Base-by-base conservation (phyloP, 306 rosid species). In the Quercus variabilis region DNA sequence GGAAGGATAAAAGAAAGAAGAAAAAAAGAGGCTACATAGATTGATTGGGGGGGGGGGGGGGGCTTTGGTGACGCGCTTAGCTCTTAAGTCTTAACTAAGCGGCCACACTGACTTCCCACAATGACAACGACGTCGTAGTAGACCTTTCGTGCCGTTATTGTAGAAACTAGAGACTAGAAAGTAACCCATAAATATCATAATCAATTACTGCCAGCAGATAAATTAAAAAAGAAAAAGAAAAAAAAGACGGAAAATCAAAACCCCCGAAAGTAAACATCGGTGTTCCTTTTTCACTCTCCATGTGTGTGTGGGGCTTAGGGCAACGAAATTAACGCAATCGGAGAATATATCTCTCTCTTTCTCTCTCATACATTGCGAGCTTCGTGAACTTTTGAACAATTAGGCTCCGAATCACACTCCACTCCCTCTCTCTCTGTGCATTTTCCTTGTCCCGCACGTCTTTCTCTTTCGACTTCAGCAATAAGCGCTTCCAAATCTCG, bases 291-390 rank as follows among this genome's bases (percentile, higher is more conserved):
- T 25, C 30, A 25, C 55, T 33, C 26, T 67, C 52, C 8, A 2
- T 5, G 41, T 35, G 8, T 35, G 41, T 35, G 5, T 12, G 13
- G 30, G 28, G 4, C 49, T 65, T 64, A 54, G 69, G 83, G 65
- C 86, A 60, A 68, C 83, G 75, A 72, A 55, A 74, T 82, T 46
- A 28, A 76, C 86, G 82, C 82, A 5, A 21, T 13, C 26, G 13
- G 26, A 59, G 23, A 13, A 59, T 57, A 6, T 58, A 28, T 6
- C 65, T 3, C 26, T 5, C 11, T 59, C 31, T 10, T 14, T 59
- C 65, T 58, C 52, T 46, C 52, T 46, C 52, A 20, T 11, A 11
- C 65, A 23, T 59, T 59, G 65, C 12, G 14, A 20, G 65, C 31
- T 59, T 20, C 65, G 65, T 59, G 65, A 59, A 14, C 30, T 20